These are phyloP conservation scores for Pholiota conissans DNA, from an alignment of 768 basidiomycete genomes.

Conservation along the genomic window DNA sequence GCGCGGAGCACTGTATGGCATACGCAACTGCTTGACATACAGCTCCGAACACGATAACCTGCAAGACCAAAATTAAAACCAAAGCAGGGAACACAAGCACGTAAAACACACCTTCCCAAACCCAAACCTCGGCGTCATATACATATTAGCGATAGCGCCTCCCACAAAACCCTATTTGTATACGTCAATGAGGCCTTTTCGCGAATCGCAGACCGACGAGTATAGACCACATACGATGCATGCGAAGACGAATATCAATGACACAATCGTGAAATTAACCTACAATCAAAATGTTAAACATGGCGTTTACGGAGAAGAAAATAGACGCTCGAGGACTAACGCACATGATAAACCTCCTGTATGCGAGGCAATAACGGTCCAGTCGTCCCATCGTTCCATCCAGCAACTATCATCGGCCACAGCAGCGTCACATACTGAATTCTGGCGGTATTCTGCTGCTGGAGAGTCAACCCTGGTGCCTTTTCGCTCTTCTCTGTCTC, in stretches of 20 bases:
- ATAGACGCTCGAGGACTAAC: neutral
- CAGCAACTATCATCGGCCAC: slow-evolving; percentile 56
- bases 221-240: slow-evolving; percentile 39
- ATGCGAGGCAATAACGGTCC: slow-evolving; percentile 76
- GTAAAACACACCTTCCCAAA: slow-evolving; percentile 39
- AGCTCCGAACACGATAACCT: slow-evolving; percentile 38
- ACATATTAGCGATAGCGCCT: slow-evolving; percentile 40
- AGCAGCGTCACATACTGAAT: slow-evolving; percentile 57
- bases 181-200: neutral
- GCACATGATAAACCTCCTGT: slow-evolving; percentile 54
- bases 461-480: neutral
- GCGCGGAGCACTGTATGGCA: slow-evolving; percentile 50
- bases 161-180: slow-evolving; percentile 37
- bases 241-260: slow-evolving; percentile 52
- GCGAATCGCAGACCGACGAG: neutral
- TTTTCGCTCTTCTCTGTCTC: neutral
- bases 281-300: no score
- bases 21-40: slow-evolving; percentile 54
- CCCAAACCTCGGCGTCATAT: slow-evolving; percentile 34
- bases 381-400: slow-evolving; percentile 79
- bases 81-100: neutral
- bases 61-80: neutral
- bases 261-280: slow-evolving; percentile 55
- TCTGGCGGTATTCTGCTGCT: slow-evolving; percentile 13
- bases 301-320: no score